phyloP scores from a whole-genome alignment of 257 asterid species.

The Eucommia ulmoides region DNA sequence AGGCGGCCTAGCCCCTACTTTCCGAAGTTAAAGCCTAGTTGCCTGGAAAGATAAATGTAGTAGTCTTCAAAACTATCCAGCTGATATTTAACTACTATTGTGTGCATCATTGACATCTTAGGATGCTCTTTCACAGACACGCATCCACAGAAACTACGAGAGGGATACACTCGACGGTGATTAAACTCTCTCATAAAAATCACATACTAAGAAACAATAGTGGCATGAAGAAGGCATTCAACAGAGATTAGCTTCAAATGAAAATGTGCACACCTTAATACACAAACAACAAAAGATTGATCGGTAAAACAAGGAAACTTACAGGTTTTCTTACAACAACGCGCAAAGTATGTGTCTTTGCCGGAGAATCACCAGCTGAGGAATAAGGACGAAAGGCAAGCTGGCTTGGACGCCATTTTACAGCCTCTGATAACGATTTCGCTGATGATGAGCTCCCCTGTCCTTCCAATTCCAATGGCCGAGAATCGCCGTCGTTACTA shows the following conservation, averaged over 20 bases:
- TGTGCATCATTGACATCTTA: too few species aligned
- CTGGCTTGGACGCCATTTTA: constrained; percentile 67
- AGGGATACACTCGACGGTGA: neutral
- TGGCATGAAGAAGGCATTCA: neutral
- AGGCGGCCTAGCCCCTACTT: too few species aligned
- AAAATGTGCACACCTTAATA: neutral
- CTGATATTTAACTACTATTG: too few species aligned
- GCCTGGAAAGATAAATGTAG: too few species aligned
- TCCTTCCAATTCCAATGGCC: constrained; percentile 13
- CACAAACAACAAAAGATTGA: neutral
- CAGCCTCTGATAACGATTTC: constrained; percentile 23
- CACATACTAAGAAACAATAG: neutral
- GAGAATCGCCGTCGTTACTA: constrained; percentile 28
- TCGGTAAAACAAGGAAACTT: constrained; percentile 18
- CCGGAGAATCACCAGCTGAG: constrained; percentile 21
- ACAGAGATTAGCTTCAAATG: neutral
- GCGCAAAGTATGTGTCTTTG: constrained; percentile 48
- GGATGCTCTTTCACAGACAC: neutral
- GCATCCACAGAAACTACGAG: neutral
- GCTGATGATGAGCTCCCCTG: constrained; percentile 38
- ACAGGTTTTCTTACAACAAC: constrained; percentile 80
- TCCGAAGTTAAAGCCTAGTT: too few species aligned
- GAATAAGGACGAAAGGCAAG: constrained; percentile 53
- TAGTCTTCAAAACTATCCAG: too few species aligned
- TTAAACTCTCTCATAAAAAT: neutral